Base-by-base conservation (phyloP, 2,329 filamentous ascomycete species). In the Aspergillus aculeatinus region DNA sequence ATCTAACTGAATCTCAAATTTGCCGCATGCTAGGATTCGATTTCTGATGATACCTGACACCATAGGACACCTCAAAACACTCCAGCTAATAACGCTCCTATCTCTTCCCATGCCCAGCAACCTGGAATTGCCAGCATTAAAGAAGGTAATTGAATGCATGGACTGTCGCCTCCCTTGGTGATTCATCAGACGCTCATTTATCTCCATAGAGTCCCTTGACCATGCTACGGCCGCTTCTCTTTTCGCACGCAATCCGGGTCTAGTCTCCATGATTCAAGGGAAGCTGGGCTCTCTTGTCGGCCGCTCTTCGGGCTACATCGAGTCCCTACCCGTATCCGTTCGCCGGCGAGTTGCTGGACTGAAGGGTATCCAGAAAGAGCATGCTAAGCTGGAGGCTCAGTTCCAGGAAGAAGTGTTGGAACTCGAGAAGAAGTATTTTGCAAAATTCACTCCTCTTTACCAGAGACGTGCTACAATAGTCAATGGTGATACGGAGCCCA, bases 351-450 rank as follows among this genome's bases (percentile, higher is more conserved):
- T 99, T 67, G 89, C 93, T 63, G 96, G 95, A 68, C 85, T 99
- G 64, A 97, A 98, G 83, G 96, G 94, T 69, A 92, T 99, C 70
- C 95, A 99, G 81, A 97, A 97, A 81, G 93, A 98, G 72, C 95
- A 99, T 82, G 91, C 94, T 63, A 97, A 98, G 82, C 89, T 99
- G 70, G 96, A 99, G 84, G 91, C 92, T 57, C 89, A 97, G 80
- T 98, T 99, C 80, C 96, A 99, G 79, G 93, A 98, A 79, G 96
- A 98, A 81, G 93, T 99, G 63, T 86, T 99, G 60, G 89, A 97
- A 79, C 87, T 99, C 29, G 95, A 99, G 85, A 99, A 99, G 87
- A 97, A 97, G 82, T 99, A 96, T 81, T 98, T 98, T 72, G 91
- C 91, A 81, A 98, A 98, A 82, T 99, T 97, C 82, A 96, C 92